phyloP scores from a whole-genome alignment of 2,329 filamentous ascomycete species.

The Karstenula rhodostoma region DNA sequence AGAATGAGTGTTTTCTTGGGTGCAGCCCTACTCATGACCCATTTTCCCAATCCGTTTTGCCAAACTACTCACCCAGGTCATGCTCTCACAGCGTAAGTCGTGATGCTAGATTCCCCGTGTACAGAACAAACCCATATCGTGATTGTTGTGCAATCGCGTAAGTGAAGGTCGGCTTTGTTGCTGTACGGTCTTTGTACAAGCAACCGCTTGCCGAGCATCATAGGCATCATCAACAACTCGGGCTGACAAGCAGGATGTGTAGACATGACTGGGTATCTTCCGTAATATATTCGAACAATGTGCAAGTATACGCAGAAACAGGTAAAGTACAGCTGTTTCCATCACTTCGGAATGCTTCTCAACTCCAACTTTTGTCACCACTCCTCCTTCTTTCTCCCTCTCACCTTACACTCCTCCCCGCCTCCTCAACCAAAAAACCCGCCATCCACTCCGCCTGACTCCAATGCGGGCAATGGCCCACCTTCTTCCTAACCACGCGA shows the following conservation, averaged over 20 bases:
- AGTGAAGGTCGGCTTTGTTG: neutral
- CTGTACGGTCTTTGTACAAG: neutral
- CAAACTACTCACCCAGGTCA: too few species aligned
- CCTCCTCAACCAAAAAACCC: constrained; percentile 17
- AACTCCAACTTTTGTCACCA: too few species aligned
- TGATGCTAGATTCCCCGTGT: neutral
- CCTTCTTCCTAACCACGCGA: constrained; percentile 17
- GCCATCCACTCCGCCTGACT: constrained; percentile 22
- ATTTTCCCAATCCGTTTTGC: neutral
- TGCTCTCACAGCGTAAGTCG: neutral
- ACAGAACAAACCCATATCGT: neutral
- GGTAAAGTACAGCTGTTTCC: neutral
- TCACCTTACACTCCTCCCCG: neutral
- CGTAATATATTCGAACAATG: neutral
- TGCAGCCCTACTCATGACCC: neutral
- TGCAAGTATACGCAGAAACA: neutral
- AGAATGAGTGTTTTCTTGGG: neutral
- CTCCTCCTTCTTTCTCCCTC: neutral
- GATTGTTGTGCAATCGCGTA: neutral
- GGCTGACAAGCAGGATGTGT: neutral
- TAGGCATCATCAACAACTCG: neutral
- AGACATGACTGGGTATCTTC: neutral
- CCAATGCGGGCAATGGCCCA: constrained; percentile 20
- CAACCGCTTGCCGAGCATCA: neutral
- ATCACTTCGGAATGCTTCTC: neutral